phyloP scores from a whole-genome alignment of 495 filamentous ascomycete genomes.

The Lindgomyces ingoldianus region DNA sequence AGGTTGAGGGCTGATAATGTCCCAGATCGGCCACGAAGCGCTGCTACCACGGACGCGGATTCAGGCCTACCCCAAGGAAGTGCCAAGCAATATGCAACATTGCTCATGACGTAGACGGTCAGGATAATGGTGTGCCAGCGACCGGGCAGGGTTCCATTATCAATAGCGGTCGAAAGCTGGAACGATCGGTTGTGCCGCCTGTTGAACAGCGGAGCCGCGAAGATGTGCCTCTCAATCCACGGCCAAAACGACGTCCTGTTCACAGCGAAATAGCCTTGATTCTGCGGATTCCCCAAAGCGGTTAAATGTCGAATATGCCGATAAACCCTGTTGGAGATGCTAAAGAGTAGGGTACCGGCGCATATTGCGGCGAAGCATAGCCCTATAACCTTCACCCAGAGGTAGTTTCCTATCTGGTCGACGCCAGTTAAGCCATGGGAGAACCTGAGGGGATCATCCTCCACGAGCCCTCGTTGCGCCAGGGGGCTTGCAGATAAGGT shows the following conservation, averaged over 20 bases:
- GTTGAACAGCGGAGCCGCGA: constrained; percentile 77
- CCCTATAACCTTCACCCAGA: constrained; percentile 41
- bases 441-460: constrained; percentile 23
- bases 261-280: constrained; percentile 63
- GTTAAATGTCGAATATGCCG: constrained; percentile 70
- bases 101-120: constrained; percentile 67
- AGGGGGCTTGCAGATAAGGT: neutral
- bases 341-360: constrained; percentile 56
- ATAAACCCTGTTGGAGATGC: constrained; percentile 64
- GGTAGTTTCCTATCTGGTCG: constrained; percentile 44
- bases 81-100: constrained; percentile 77
- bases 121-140: constrained; percentile 81
- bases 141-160: constrained; percentile 85
- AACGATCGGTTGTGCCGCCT: constrained; percentile 89
- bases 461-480: neutral
- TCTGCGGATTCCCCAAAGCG: constrained; percentile 54
- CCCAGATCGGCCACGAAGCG: constrained; percentile 82
- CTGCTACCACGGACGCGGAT: constrained; percentile 56
- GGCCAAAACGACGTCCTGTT: constrained; percentile 66
- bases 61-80: constrained; percentile 59
- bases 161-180: constrained; percentile 80
- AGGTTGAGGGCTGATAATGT: constrained; percentile 83
- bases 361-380: constrained; percentile 53
- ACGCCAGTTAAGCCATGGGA: constrained; percentile 45
- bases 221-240: constrained; percentile 74